Percentiles rank a stretch among this genome's conserved stretches.
Conservation (phyloP, 2,329 filamentous ascomycete genomes). For the Clonostachys byssicola region DNA sequence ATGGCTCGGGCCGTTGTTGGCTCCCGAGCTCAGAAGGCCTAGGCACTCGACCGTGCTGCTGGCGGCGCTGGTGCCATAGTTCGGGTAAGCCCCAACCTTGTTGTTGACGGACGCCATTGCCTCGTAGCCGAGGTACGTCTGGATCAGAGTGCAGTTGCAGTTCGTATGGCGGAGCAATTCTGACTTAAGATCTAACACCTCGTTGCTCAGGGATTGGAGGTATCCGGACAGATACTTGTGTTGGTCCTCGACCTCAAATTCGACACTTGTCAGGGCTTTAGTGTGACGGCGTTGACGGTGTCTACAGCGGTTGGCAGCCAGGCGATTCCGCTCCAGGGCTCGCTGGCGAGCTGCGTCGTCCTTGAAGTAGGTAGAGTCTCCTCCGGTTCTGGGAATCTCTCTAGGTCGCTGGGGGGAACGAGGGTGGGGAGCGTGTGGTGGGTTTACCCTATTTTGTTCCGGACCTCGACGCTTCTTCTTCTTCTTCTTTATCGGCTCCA, state of each 20-base stretch:
- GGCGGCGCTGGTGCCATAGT: neutral
- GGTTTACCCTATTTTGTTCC: too few species aligned
- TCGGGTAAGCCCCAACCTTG: constrained; percentile 1
- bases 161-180: constrained; percentile 20
- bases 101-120: constrained; percentile 19
- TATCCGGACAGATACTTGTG: constrained; percentile 18
- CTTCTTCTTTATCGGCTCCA: too few species aligned
- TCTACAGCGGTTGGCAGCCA: constrained; percentile 24
- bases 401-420: neutral
- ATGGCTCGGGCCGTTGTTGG: neutral
- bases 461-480: too few species aligned
- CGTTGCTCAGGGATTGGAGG: constrained; percentile 15
- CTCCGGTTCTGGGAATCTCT: neutral
- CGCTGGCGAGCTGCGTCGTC: constrained; percentile 8
- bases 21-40: neutral
- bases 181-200: constrained; percentile 21
- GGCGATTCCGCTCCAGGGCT: constrained; percentile 21
- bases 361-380: neutral
- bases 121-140: constrained; percentile 21
- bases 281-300: constrained; percentile 20
- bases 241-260: constrained; percentile 19
- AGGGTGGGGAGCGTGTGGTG: too few species aligned
- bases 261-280: constrained; percentile 16
- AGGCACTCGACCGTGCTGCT: neutral
- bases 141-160: constrained; percentile 21